Evolutionary conservation across 2,329 filamentous ascomycete species (phyloP), one percentile per base, ranked within the genome.

Genomic region (Alternaria brassicae): DNA sequence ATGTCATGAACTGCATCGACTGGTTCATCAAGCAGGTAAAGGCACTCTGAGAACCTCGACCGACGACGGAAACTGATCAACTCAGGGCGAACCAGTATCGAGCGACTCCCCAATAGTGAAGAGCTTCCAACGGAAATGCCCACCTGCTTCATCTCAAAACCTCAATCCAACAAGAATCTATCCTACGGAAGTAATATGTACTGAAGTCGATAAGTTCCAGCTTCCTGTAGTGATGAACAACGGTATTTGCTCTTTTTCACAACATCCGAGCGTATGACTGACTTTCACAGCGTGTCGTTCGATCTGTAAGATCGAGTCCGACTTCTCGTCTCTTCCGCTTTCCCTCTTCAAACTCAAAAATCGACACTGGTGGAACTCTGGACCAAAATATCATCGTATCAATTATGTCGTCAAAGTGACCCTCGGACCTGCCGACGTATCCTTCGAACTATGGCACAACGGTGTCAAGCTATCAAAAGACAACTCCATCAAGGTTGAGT

Each of bases 11-110:
- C 28, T 72, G 69, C 9, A 71, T 78, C 9, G 76, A 70, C 8
- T 78, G 76, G 76, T 78, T 78, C 51, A 69, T 78, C 12, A 75
- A 71, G 51, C 59, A 66, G 51, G 65, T 49, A 54, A 42, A 28
- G 13, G 13, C 23, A 6, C 12, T 32, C 12, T 17, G 6, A 21
- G 4, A n/a, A 12, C 21, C 13, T 25, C 6, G 4, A 21, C 8
- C 4, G 25, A 51, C 5, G 36, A 27, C 13, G 4, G 28, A 25
- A 6, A 8, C 57, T 59, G 21, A 49, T 19, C 54, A 73, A 39
- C 61, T 77, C 2, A 70, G 65, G 63, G 65, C 21, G 60, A 70
- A 30, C 60, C 67, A 0, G 67, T 70, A 1, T 68, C 65, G 10
- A 68, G 60, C 44, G 63, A 68, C 48, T 30, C 40, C 7, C 65